These are phyloP conservation scores for Diplodia corticola DNA, from an alignment of 2,329 filamentous ascomycete species.

Conservation along the genomic window DNA sequence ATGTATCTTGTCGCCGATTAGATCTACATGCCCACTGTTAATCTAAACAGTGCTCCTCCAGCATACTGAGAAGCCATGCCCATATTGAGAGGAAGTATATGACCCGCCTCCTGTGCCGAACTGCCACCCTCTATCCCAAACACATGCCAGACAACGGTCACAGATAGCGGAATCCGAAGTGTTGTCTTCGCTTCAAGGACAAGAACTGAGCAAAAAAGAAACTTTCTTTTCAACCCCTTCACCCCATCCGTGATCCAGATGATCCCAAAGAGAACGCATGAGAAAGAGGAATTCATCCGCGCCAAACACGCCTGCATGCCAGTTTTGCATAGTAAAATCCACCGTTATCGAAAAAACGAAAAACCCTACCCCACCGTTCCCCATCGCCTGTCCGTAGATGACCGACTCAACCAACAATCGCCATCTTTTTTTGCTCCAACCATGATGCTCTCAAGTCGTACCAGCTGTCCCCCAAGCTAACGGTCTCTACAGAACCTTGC, in stretches of 20 bases:
- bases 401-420: neutral
- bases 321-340: neutral
- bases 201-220: neutral
- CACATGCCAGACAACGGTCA: neutral
- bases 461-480: neutral
- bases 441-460: neutral
- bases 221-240: neutral
- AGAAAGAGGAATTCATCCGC: neutral
- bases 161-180: neutral
- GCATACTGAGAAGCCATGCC: neutral
- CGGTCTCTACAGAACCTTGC: neutral
- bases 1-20: too few species aligned
- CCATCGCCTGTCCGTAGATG: neutral
- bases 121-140: neutral
- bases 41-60: too few species aligned
- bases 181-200: neutral
- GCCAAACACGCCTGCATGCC: conserved; percentile 17
- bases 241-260: neutral
- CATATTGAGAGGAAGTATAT: neutral
- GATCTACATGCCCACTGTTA: too few species aligned
- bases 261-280: neutral
- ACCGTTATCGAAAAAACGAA: neutral
- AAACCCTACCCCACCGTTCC: neutral
- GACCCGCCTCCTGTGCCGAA: too few species aligned
- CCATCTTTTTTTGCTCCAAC: neutral